These are phyloP conservation scores for Neonothopanus nambi DNA, from an alignment of 1,284 basidiomycete genomes.

Conservation along the genomic window DNA sequence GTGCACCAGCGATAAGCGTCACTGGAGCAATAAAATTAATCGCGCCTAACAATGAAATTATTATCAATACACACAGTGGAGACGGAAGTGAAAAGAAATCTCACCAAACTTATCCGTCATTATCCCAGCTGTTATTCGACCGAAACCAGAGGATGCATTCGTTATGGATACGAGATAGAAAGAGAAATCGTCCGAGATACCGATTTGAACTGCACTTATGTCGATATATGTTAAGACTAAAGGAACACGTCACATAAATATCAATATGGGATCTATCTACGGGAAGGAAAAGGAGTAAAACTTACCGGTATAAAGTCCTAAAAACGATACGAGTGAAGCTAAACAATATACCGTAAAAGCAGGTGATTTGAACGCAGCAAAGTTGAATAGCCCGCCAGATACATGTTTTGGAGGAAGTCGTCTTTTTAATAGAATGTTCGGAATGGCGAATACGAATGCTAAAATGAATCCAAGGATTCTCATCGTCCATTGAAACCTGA, in stretches of 20 bases:
- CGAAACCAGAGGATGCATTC: slow-evolving; percentile 45
- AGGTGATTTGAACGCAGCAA: slow-evolving; percentile 45
- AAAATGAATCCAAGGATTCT: slow-evolving; percentile 51
- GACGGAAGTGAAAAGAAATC: slow-evolving; percentile 5
- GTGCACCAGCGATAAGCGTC: slow-evolving; percentile 41
- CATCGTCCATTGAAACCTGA: slow-evolving; percentile 55
- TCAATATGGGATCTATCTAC: background rate
- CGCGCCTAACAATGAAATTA: slow-evolving; percentile 33
- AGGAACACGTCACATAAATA: slow-evolving; percentile 1
- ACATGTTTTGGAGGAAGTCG: slow-evolving; percentile 51
- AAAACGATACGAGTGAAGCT: slow-evolving; percentile 46
- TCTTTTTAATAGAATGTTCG: slow-evolving; percentile 43
- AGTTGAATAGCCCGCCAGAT: slow-evolving; percentile 51
- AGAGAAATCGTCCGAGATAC: slow-evolving; percentile 42
- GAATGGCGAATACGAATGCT: slow-evolving; percentile 36
- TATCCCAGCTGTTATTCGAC: slow-evolving; percentile 40
- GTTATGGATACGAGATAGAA: slow-evolving; percentile 54
- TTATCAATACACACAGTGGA: background rate
- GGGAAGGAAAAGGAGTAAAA: slow-evolving; percentile 5
- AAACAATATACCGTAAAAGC: slow-evolving; percentile 45
- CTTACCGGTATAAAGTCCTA: slow-evolving; percentile 63
- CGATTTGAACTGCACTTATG: slow-evolving; percentile 39
- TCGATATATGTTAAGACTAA: slow-evolving; percentile 51
- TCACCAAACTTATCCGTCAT: slow-evolving; percentile 42
- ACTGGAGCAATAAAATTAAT: slow-evolving; percentile 52